Evolutionary conservation across 139 green algal species (phyloP), one percentile per base, ranked within the genome.

Genomic region (Desmodesmus armatus): DNA sequence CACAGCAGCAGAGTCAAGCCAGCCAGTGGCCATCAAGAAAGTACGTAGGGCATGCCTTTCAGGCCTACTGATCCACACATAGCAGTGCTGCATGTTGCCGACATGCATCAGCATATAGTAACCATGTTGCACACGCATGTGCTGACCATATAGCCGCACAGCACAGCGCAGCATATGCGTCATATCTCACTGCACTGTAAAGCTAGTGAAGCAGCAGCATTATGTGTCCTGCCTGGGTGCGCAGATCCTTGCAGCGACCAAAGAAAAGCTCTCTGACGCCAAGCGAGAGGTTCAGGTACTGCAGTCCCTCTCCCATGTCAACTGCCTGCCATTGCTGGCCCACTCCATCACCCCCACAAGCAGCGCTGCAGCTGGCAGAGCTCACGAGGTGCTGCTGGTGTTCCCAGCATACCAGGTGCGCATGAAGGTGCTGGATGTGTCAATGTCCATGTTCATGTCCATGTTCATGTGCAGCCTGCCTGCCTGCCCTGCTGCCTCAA

Each of bases 281-380:
- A 35, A 89, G 63, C 62, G 66, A 1, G 93, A 96, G 65, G 85
- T 96, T 25, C 60, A 79, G 5, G 60, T 91, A 71, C 90, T 93
- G 84, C 78, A 55, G 25, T 51, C 76, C 31, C 84, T 95, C 39
- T 76, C 80, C 11, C 94, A 96, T 76, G 90, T 87, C 40, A 93
- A 95, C 88, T 82, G 96, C 62, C 83, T 96, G 70, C 86, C 86
- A 0, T 84, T 96, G 13, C 78, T 96, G 44, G 92, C 89, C 43
- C 85, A 80, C 23, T 49, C 80, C 40, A 73, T 76, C 39, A 79
- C 40, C 35, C 27, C 41, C 33, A 37, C 33, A 60, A 53, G 21
- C 40, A 60, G 37, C 71, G n/a, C 35, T 29, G 49, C 40, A 43
- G 40, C 51, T 23, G 49, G 69, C n/a, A n/a, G n/a, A n/a, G 33